Base-by-base conservation (phyloP, 495 filamentous ascomycete species). In the Penicillium malachiteum region DNA sequence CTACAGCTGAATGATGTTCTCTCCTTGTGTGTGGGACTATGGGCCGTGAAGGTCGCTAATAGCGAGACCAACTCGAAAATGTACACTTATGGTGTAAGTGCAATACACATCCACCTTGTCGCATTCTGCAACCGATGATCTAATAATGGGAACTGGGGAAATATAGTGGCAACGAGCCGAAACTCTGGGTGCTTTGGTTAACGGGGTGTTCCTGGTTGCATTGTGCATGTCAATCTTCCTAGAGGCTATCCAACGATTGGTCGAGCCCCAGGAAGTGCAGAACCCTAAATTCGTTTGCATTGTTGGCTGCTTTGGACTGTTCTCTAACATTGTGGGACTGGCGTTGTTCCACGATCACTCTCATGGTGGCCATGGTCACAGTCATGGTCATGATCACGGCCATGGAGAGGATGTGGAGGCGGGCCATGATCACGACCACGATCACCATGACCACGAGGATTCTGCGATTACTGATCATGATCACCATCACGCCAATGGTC, bases 181-280 rank as follows among this genome's bases (percentile, higher is more conserved):
- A 79, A 96, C 96, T 14, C 81, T 98, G 7, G 94, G 94, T 66
- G 94, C 94, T 14, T 81, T 96, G 47, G 86, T 97, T 65, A 98
- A 98, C 62, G 94, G 95, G 52, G 92, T 97, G 3, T 98, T 98
- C 73, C 78, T 98, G 42, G 91, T 98, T 62, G 94, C 94, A 0
- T 80, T 98, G 14, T 97, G 95, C 73, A 74, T 97, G 39, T 91
- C 93, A 3, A 98, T 98, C 62, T 91, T 97, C 66, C 81, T 98
- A 50, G 94, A 98, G 68, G 94, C 94, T 10, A 80, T 96, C 35
- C 89, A 92, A 55, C 83, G 94, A 58, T 85, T 97, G 65, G 78
- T 97, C 59, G 90, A 97, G 60, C 91, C 91, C 7, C 92, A 91
- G 62, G 82, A 86, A 63, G 91, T 98, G 60, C 78, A 79, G 45